Base-by-base conservation (phyloP, 2,329 filamentous ascomycete species). In the Periconia digitata region DNA sequence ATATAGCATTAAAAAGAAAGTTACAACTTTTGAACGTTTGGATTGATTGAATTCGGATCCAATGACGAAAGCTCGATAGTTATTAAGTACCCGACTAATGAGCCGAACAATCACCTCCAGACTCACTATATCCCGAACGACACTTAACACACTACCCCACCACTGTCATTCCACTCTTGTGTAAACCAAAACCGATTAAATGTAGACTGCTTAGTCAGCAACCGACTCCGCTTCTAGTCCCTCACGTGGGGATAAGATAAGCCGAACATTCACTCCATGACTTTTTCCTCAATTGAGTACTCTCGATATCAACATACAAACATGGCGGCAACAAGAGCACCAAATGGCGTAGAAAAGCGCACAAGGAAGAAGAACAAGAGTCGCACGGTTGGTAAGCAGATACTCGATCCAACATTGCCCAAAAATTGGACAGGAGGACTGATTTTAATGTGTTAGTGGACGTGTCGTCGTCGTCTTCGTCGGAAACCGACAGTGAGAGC, bases 391-490 rank as follows among this genome's bases (percentile, higher is more conserved):
- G 57, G 66, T 66, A 46, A 6, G 44, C 18, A 3, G 44, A 16
- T 20, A 5, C 10, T n/a, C 3, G 13, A 6, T 22, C 5, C 29
- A 7, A 23, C 2, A 17, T 21, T 8, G 13, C 6, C 10, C 3
- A 3, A 3, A 21, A 29, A 8, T n/a, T n/a, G n/a, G n/a, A 35
- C 21, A 23, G 40, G 50, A 21, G n/a, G 7, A n/a, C 38, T 39
- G 37, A 27, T 24, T 3, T 3, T 62, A 40, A 66, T 43, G 18
- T 40, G 8, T 15, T 27, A 54, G 43, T 54, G 34, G 50, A 58
- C 57, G 55, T 64, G 17, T 70, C 66, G 13, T 69, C 27, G 3
- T 70, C 66, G 15, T 69, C n/a, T n/a, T n/a, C 66, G 22, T 63
- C 62, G 27, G 50, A 52, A 21, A 52, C 55, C 55, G 59, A 66